Base-by-base conservation (phyloP, 169 alveolate species). In the Eimeria sp. region DNA sequence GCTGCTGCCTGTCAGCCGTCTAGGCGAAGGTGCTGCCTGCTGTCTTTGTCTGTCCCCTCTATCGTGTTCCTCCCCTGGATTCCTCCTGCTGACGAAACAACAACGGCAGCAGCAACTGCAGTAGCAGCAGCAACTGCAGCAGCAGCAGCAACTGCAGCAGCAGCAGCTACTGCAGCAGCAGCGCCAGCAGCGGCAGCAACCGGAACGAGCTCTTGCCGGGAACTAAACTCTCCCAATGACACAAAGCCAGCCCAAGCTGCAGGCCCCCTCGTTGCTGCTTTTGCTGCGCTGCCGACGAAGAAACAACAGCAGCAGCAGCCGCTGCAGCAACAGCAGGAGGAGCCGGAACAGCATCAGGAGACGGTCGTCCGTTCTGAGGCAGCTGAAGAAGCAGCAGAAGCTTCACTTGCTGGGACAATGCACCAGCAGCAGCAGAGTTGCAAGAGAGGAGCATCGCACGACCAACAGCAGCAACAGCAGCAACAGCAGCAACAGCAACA, bases 111-210 rank as follows among this genome's bases (percentile, higher is more conserved):
- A 34, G 61, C 57, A 34, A 47, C 54, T 11, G 87, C 65, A 47
- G 87, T 63, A 76, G 90, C 47, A 82, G 90, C 47, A 82, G 73
- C 47, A 54, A 7, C 90, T 49, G 72, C 61, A 54, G 4, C 61
- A 1, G 16, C 61, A 54, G 16, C 61, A 54, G 61, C 61, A 54
- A 4, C 61, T 0, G 61, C 61, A 54, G 61, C 61, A 54, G 4
- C 61, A 1, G 61, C 61, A 54, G 61, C 61, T 1, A 4, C 61
- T 1, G 61, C 61, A 54, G 61, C 61, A 54, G 61, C 61, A 54
- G 61, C 61, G 16, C 20, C 61, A 54, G 61, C 61, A 54, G 61
- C 61, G 16, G 61, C 61, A 54, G 61, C 51, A 45, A 61, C 72
- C 9, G 73, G 4, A n/a, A 47, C 27, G 51, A 47, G 18, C 88